These are phyloP conservation scores for Ophiosphaerella korrae DNA, from an alignment of 2,329 filamentous ascomycete species.

Conservation along the genomic window DNA sequence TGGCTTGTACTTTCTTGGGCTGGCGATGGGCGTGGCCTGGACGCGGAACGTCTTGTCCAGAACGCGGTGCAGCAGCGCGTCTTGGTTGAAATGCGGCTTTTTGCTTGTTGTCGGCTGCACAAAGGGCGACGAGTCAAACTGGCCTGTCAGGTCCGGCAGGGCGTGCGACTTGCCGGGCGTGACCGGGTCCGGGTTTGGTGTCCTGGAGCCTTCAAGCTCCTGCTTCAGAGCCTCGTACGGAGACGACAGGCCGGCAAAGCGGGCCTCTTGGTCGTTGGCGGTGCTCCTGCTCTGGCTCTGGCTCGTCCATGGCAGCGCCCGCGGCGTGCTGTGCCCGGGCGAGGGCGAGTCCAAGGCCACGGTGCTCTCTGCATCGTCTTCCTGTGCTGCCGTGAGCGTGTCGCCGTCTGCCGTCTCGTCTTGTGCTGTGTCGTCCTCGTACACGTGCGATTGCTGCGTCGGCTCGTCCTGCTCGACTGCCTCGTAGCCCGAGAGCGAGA, in stretches of 20 bases:
- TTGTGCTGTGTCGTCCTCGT: constrained; percentile 52
- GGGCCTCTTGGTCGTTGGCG: constrained; percentile 36
- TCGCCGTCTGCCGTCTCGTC: constrained; percentile 44
- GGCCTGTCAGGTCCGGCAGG: constrained; percentile 50
- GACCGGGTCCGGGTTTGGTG: constrained; percentile 38
- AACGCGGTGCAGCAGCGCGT: constrained; percentile 87
- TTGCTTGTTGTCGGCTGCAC: constrained; percentile 48
- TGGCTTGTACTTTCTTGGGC: constrained; percentile 55
- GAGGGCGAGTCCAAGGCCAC: constrained; percentile 69
- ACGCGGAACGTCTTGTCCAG: constrained; percentile 95
- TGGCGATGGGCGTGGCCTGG: constrained; percentile 87
- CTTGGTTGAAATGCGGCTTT: constrained; percentile 55
- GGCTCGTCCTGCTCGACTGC: constrained; percentile 69
- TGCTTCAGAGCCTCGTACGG: constrained; percentile 76
- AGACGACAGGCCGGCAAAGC: constrained; percentile 70
- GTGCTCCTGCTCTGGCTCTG: constrained; percentile 21
- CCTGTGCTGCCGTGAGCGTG: constrained; percentile 40
- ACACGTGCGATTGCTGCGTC: constrained; percentile 45
- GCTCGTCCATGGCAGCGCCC: constrained; percentile 37
- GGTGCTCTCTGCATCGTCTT: constrained; percentile 58
- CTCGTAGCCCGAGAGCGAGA: constrained; percentile 93
- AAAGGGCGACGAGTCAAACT: constrained; percentile 58
- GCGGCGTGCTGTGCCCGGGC: constrained; percentile 66
- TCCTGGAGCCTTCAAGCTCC: constrained; percentile 63
- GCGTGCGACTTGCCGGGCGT: constrained; percentile 43